Evolutionary conservation across 768 basidiomycete genomes (phyloP).

Genomic region (Mycena venus): DNA sequence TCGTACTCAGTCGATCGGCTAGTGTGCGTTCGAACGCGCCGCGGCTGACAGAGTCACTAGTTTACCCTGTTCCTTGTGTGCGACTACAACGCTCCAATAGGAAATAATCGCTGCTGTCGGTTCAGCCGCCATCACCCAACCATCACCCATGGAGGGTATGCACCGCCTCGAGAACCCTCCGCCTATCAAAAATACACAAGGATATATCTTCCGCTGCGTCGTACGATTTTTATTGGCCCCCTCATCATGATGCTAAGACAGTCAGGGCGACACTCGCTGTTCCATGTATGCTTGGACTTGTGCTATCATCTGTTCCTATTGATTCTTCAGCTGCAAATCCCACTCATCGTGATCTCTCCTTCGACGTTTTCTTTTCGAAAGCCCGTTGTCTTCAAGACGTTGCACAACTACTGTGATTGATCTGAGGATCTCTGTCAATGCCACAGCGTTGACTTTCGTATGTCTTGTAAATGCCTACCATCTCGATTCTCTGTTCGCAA

Average conservation of each 20-base stretch:
- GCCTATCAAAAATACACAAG: conserved; percentile 11
- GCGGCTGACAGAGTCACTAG: neutral
- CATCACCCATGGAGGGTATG: neutral
- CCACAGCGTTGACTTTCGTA: neutral
- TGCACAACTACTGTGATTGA: conserved; percentile 1
- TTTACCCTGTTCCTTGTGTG: too few species aligned
- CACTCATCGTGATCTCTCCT: neutral
- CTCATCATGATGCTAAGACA: conserved; percentile 3
- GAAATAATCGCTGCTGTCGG: neutral
- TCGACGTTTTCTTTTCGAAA: neutral
- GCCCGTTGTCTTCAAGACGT: neutral
- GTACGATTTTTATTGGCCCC: conserved; percentile 15
- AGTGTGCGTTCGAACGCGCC: neutral
- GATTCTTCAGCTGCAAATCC: neutral
- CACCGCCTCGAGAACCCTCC: conserved; percentile 25
- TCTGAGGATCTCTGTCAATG: conserved; percentile 17
- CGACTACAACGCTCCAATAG: neutral
- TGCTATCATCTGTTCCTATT: neutral
- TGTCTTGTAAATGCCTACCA: neutral
- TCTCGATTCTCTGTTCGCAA: neutral
- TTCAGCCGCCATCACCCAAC: conserved; percentile 5
- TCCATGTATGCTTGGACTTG: neutral
- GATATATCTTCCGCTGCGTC: neutral
- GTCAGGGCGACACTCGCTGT: neutral
- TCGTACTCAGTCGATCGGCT: neutral